A percentile compares a stretch with the other conserved stretches of the same genome.
These are phyloP conservation scores for Vigna reflexopilosa DNA, from an alignment of 306 rosid species.

Conservation along the genomic window DNA sequence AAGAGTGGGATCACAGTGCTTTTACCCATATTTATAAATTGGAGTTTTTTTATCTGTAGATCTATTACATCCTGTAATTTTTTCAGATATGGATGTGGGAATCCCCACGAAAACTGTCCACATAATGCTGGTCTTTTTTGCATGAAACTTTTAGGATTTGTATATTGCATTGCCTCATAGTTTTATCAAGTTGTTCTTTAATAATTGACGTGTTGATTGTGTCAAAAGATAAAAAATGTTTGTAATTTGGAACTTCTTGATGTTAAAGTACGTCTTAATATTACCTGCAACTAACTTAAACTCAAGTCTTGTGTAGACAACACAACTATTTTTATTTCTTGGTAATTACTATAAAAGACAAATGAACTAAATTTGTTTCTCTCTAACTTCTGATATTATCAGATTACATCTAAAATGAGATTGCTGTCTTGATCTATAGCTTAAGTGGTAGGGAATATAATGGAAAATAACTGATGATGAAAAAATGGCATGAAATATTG, in stretches of 20 bases:
- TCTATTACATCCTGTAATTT: not conserved
- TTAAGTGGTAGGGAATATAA: slow-evolving; percentile 23
- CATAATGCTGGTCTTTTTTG: slow-evolving; percentile 18
- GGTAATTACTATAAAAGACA: slow-evolving; percentile 18
- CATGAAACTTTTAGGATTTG: slow-evolving; percentile 15
- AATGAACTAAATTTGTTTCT: not conserved
- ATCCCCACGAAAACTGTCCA: not conserved
- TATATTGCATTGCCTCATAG: not conserved
- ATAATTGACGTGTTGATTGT: slow-evolving; percentile 13
- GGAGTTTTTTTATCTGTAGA: not conserved
- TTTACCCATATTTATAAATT: not conserved
- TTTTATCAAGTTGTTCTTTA: slow-evolving; percentile 16
- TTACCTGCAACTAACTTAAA: slow-evolving; percentile 15
- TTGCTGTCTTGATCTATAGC: slow-evolving; percentile 23
- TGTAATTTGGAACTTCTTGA: slow-evolving; percentile 30
- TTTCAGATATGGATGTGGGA: slow-evolving; percentile 1
- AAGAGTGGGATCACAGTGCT: slow-evolving; percentile 2
- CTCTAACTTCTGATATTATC: not conserved
- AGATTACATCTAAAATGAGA: slow-evolving; percentile 24
- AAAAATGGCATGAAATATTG: not conserved
- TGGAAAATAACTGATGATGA: not conserved
- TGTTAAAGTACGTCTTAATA: slow-evolving; percentile 17
- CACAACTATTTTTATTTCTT: slow-evolving; percentile 22
- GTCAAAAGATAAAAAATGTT: slow-evolving; percentile 4
- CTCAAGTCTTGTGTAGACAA: slow-evolving; percentile 13